Base-by-base conservation (phyloP, 2,329 filamentous ascomycete genomes). In the Botrytis medusae region DNA sequence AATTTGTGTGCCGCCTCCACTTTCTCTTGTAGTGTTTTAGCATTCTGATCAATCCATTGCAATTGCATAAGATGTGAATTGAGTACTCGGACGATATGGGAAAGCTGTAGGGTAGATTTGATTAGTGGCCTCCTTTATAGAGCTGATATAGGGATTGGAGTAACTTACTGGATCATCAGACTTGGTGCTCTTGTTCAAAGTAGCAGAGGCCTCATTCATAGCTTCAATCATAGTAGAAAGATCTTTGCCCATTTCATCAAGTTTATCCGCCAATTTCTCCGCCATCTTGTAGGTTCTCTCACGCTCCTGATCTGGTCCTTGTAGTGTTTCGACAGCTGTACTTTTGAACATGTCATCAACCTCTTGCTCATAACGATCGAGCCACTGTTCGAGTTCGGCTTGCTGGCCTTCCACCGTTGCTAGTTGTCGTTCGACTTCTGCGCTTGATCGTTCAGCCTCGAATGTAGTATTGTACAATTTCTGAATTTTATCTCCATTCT, bases 171-270 rank as follows among this genome's bases (percentile, higher is more conserved):
- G 93, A 83, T 96, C 93, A 82, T 96, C 93, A 42, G 93, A 89
- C 83, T 97, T 97, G 83, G 88, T 92, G 74, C 92, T 94, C 87
- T 97, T 97, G 87, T 90, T 95, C 77, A 99, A 85, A 37, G 91
- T 94, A 72, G 93, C 89, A n/a, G 93, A 96, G 75, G 97, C 95
- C 78, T 91, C 90, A 81, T 99, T 99, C 81, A 99, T 97, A 83
- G 98, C 96, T 81, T 97, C 95, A 78, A 99, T 97, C 94, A 99
- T 98, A 84, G 94, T 95, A 65, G 90, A 91, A 76, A 99, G 86
- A 81, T 97, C 94, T 81, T 94, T 93, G 80, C 94, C 94, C 90
- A 98, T 97, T 78, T 97, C 94, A 73, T 97, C 95, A 76, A 99
- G 86, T 77, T 93, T 90, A 81, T 97, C 93, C 18, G 94, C 94